phyloP scores from a whole-genome alignment of 1,284 basidiomycete genomes.

The Puccinia novopanici region DNA sequence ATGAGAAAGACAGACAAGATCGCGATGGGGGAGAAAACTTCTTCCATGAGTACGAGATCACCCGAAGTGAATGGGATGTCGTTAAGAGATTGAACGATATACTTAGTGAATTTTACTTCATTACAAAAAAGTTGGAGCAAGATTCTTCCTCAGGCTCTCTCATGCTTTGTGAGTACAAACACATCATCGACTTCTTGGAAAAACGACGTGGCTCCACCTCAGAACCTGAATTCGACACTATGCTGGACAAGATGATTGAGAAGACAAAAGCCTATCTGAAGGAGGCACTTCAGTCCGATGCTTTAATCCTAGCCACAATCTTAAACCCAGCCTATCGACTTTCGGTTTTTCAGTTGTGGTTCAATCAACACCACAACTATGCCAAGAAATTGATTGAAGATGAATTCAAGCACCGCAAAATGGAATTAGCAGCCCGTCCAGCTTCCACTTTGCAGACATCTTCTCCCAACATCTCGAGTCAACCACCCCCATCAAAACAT shows the following conservation, averaged over 20 bases:
- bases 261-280: neutral
- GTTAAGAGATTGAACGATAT: constrained; percentile 3
- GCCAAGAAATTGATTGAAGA: neutral
- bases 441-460: no score
- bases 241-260: neutral
- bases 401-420: neutral
- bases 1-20: neutral
- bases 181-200: neutral
- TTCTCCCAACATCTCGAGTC: no score
- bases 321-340: neutral
- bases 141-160: neutral
- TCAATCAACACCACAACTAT: neutral
- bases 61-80: neutral
- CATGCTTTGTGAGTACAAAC: neutral
- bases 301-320: neutral
- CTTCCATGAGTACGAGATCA: neutral
- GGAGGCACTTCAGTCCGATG: neutral
- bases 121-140: neutral
- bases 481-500: no score
- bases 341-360: neutral
- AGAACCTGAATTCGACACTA: neutral
- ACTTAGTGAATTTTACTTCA: neutral
- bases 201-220: neutral
- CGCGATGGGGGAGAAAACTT: neutral
- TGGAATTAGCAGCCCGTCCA: no score